These are phyloP conservation scores for Rhododendron molle DNA, from an alignment of 148 eudicot genomes.

Conservation along the genomic window DNA sequence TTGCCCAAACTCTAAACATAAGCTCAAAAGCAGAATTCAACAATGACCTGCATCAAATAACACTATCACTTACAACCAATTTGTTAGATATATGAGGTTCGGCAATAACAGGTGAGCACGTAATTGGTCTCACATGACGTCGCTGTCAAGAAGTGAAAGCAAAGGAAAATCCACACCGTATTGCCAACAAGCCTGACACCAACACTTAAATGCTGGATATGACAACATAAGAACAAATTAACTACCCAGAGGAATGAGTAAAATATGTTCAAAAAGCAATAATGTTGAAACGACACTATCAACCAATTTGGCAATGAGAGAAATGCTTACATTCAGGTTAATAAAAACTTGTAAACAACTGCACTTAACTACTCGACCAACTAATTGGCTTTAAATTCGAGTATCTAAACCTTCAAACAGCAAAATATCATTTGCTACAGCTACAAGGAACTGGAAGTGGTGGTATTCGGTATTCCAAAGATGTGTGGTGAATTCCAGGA, in stretches of 20 bases:
- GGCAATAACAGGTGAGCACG: slow-evolving; percentile 9
- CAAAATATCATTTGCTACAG: neutral
- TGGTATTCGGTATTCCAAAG: neutral
- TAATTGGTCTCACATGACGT: slow-evolving; percentile 69
- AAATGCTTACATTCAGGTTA: neutral
- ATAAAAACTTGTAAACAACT: neutral
- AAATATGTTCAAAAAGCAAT: neutral
- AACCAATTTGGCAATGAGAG: neutral
- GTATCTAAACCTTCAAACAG: neutral
- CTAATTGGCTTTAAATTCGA: neutral
- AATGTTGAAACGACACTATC: neutral
- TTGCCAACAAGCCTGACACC: slow-evolving; percentile 96
- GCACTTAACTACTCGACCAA: neutral
- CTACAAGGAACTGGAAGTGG: neutral
- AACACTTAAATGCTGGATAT: slow-evolving; percentile 84
- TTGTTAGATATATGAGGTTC: neutral
- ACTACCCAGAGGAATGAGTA: neutral
- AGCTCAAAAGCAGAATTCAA: slow-evolving; percentile 92
- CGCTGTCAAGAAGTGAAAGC: slow-evolving; percentile 65
- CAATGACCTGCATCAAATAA: slow-evolving; percentile 70
- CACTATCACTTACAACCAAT: slow-evolving; percentile 12
- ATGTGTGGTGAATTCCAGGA: neutral
- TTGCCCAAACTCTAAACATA: slow-evolving; percentile 85
- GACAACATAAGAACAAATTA: neutral
- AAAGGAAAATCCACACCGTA: slow-evolving; percentile 64